Evolutionary conservation across 2,329 filamentous ascomycete genomes (phyloP).

Genomic region (Colletotrichum lini): DNA sequence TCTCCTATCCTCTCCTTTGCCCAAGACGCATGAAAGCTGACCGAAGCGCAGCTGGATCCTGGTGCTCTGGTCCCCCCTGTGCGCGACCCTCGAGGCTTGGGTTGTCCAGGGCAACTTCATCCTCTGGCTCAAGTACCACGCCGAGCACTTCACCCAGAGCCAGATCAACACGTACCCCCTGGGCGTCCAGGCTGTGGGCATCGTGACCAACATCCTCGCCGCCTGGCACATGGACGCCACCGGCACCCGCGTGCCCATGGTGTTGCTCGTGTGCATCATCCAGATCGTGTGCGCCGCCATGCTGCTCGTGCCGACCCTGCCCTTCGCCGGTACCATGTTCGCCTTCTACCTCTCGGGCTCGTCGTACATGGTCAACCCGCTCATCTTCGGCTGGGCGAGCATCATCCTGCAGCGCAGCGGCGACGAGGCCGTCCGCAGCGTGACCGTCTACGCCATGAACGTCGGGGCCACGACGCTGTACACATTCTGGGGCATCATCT

Average conservation of each 20-base stretch:
- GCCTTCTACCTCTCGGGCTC: constrained; percentile 56
- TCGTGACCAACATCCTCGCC: constrained; percentile 50
- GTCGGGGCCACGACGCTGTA: constrained; percentile 55
- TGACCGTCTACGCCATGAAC: constrained; percentile 57
- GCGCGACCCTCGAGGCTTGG: constrained; percentile 53
- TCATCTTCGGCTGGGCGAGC: constrained; percentile 58
- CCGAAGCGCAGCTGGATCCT: constrained; percentile 47
- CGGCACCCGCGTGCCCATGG: constrained; percentile 52
- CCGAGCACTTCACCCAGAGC: constrained; percentile 46
- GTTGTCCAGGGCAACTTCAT: constrained; percentile 48
- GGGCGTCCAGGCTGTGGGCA: constrained; percentile 54
- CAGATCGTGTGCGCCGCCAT: constrained; percentile 53
- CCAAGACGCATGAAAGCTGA: neutral
- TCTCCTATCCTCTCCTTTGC: too few species aligned
- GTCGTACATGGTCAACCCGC: constrained; percentile 56
- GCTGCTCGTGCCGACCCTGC: constrained; percentile 50
- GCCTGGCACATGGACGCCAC: constrained; percentile 56
- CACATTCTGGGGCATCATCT: constrained; percentile 56
- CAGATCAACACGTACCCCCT: constrained; percentile 57
- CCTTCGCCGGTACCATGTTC: constrained; percentile 48
- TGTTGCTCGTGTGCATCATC: constrained; percentile 49
- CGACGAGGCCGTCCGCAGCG: constrained; percentile 54
- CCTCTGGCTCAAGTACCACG: constrained; percentile 49
- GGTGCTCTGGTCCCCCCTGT: constrained; percentile 52
- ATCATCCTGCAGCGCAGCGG: constrained; percentile 53